Evolutionary conservation across 2,329 filamentous ascomycete species (phyloP), one percentile per base, ranked within the genome.

Genomic region (Colletotrichum sublineola): DNA sequence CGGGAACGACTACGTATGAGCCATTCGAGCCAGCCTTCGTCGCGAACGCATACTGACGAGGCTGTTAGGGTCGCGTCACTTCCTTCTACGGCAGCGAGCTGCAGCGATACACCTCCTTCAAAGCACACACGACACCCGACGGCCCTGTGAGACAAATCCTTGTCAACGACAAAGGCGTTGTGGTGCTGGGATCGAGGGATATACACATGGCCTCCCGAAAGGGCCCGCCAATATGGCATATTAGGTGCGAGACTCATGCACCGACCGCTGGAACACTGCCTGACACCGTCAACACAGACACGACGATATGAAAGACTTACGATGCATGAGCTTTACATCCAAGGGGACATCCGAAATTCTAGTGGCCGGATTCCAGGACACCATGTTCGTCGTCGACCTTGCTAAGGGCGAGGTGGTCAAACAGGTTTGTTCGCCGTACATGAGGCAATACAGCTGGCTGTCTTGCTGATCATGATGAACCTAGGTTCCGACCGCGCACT

Each of bases 321-420:
- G 91, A 77, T 98, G 96, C 82, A 98, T 98, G 95, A 96, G 93
- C 80, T 98, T 97, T 80, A 97, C 94, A 1, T 95, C 94, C 38
- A 95, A 95, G 78, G 93, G 93, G 11, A 94, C 93, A 36, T 89
- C 90, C 18, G 93, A 97, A 78, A 92, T 99, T 69, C 85, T 99
- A 29, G 93, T 96, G 44, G 96, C 95, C 58, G 96, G 96, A 58
- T 90, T 92, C 76, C 96, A 99, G 82, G 89, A 92, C 67, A 89
- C 88, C 62, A 97, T 99, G 93, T 93, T 97, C 79, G 91, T 90
- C 29, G 87, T 92, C 74, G 90, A 92, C 79, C 86, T 91, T 61
- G 86, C 87, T 78, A 94, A 94, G 82, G 93, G 93, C 44, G 88
- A 90, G 74, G 87, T 96, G 67, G 86, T 90, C 57, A 92, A 93